Base-by-base conservation (phyloP, 2,329 filamentous ascomycete genomes). In the Talaromyces sp. region DNA sequence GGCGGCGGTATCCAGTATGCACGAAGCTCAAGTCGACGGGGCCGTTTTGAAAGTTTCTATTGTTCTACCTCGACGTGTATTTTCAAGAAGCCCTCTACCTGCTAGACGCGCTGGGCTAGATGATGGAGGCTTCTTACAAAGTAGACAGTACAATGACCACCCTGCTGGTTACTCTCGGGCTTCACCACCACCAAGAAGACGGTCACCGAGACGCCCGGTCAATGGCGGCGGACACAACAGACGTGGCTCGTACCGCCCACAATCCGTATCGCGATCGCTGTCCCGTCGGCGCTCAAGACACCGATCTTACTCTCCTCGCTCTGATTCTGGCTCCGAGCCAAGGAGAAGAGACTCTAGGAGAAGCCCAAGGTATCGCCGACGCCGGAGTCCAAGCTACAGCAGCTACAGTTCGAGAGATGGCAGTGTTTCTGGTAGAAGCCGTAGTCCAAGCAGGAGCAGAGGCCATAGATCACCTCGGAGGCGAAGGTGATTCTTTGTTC, bases 1-100 rank as follows among this genome's bases (percentile, higher is more conserved):
- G 76, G 82, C 86, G 14, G 95, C 95, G 29, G 96, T 97, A 67
- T 86, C 93, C 19, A 90, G 96, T 73, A 98, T 99, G 95, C 95
- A 99, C 75, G 95, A 99, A 78, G 91, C 90, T n/a, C 90, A 96
- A 71, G 79, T 96, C 29, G 93, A 97, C 74, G 92, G 92, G 56
- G 86, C 88, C 24, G 82, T 86, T 43, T 87, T 97, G 70, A 89
- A 89, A 69, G 93, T 97, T 55, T 95, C 90, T 51, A 95, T 97
- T 66, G 91, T 96, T 27, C 81, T 96, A 38, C 91, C 91, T 0
- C 86, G 89, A 55, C 87, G 89, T 69, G 91, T 91, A 67, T 90
- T 96, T 69, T 93, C 90, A 7, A 86, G 86, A 19, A 86, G 89
- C 52, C 93, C 93, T 17, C 91, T 91, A 1, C 84, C 84, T 5